Evolutionary conservation across 2,329 filamentous ascomycete genomes (phyloP), one percentile per base, ranked within the genome.

Genomic region (Pseudocercospora ulei): DNA sequence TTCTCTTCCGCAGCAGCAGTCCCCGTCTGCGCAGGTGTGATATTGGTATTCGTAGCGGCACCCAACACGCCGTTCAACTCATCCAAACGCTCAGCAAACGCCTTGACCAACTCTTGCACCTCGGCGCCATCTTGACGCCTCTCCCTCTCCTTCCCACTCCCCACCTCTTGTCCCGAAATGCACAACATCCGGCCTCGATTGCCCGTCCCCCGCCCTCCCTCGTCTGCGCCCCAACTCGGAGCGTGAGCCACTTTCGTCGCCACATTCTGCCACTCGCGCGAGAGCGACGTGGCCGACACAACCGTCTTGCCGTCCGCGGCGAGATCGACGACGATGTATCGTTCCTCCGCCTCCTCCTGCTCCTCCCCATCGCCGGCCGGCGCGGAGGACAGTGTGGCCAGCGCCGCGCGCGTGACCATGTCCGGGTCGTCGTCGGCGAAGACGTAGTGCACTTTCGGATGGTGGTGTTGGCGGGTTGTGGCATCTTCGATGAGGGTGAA

Each of bases 401-500:
- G 61, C 3, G 72, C 71, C 1, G 81, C 78, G 23, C 76, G 71
- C 1, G 81, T 81, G 23, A 93, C 68, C 28, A 82, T 67, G 30
- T 87, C 81, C 1, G 78, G 74, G 56, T 95, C 86, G 62, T 96
- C 90, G 61, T 96, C 87, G 52, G 76, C 75, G 66, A 98, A 96
- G 56, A 96, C 73, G 65, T 96, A 96, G 65, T 88, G 85, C 1
- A 94, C 77, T 37, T 75, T 77, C 1, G 88, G 90, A 59, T 96
- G 87, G 54, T 84, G 72, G 46, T 84, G 82, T 29, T 82, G 75
- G 52, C 76, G 72, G 5, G 75, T 78, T n/a, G 75, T 72, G 7
- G 72, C 65, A 60, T 94, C 86, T 56, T 83, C 77, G 48, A 96
- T 70, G 26, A 95, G 69, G 1, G 84, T 81, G 67, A 94, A 95